Evolutionary conservation across 1,284 basidiomycete genomes (phyloP), one percentile per base, ranked within the genome.

Genomic region (Boletus mariae): DNA sequence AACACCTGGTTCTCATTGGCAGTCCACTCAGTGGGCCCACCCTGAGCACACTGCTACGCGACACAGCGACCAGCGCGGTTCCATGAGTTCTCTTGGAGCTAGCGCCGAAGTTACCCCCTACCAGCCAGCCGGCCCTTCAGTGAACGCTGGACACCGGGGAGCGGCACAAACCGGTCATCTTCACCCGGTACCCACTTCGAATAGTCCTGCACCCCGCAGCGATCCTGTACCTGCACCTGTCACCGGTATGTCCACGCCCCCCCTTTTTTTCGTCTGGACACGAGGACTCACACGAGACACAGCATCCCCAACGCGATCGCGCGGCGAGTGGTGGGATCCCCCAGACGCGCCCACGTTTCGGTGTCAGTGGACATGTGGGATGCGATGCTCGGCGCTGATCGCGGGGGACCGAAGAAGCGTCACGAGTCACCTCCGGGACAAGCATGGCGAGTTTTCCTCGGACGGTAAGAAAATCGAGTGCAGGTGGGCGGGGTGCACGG

Each of bases 371-470:
- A 35, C 49, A 3, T 42, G 26, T 44, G 53, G 20, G 17, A 40
- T 12, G 42, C 53, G 0, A 9, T 70, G 68, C 49, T 11, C 7
- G 31, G 63, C 55, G 23, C 47, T 29, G 20, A 42, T 67, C 38
- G 37, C 51, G 4, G 66, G 65, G 0, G 56, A 69, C 28, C 49
- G 57, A 43, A 54, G 46, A n/a, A 57, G 59, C 28, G 43, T 67
- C 38, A 56, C 61, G 7, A 56, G 47, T 3, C 65, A 67, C 38
- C 56, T 67, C 1, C 63, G 58, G 8, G 55, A 61, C 35, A 37
- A 28, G n/a, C 65, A 67, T 47, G 15, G 45, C 9, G 41, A 26
- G 13, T 69, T 67, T 17, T 35, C 46, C n/a, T 58, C 56, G n/a
- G 65, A 69, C 9, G 56, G 48, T 8, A 23, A 49, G n/a, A 32